Evolutionary conservation across 495 filamentous ascomycete genomes (phyloP), one percentile per base, ranked within the genome.

Genomic region (Aspergillus homomorphus): DNA sequence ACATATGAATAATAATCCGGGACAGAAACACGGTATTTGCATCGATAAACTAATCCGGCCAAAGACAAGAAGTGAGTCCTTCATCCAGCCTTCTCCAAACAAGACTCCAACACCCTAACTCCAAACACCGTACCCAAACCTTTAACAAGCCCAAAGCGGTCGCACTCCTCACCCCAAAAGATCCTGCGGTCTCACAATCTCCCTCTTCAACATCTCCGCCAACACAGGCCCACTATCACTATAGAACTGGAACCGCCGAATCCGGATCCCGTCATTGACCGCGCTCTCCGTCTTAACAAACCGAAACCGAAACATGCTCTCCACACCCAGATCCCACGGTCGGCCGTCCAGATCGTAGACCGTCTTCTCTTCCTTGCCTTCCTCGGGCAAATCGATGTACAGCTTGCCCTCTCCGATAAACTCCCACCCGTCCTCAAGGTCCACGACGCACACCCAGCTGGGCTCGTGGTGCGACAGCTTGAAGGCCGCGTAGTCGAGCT

Each of bases 281-380:
- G 18, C 45, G 2, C 19, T 23, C 8, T 21, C 7, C 7, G 19
- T 12, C 45, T 19, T 21, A n/a, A 46, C 45, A 3, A 46, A 46
- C 19, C 22, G 45, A 22, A 46, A 46, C 3, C 45, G n/a, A 46
- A 46, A 46, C 45, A 46, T 46, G 18, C 45, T 46, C 45, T 46
- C 45, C 0, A 46, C 6, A 1, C 18, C 45, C 22, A 46, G 15
- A 46, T 46, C 45, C 45, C 45, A 46, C 45, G 5, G 18, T 0
- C 45, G 45, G 3, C 45, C 45, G 10, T 46, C 45, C 18, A 46
- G 10, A 46, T 46, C 45, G 18, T 19, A 19, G 8, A 21, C 45
- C 22, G 45, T 21, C 15, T 22, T 21, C 10, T 46, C 45, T 19
- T 21, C 45, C 18, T 20, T 46, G 7, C 45, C 45, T 8, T 46